Evolutionary conservation across 139 green algal species (phyloP), one percentile per base, ranked within the genome.

Genomic region (Auxenochlorella pyrenoidosa): DNA sequence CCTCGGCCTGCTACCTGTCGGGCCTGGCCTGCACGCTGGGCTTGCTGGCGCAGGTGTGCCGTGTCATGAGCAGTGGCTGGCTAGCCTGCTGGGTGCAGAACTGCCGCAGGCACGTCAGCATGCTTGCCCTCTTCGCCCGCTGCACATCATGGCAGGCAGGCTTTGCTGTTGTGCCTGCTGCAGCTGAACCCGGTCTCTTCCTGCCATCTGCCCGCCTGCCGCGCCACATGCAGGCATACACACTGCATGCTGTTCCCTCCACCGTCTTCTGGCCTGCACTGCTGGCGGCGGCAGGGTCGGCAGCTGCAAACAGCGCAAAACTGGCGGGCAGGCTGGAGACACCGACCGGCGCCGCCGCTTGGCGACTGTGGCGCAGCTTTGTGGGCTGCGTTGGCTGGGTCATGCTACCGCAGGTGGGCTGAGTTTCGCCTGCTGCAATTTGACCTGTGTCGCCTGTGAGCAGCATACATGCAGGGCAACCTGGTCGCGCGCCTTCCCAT

Each of bases 331-430:
- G 18, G n/a, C 68, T 90, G 84, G 70, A 85, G 12, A 16, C n/a
- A n/a, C n/a, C n/a, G n/a, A 38, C 36, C 0, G 43, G 36, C 28
- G 30, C n/a, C 10, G 36, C 38, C 0, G 21, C 87, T 0, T 96
- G 94, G 94, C 47, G 65, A 30, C 68, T 81, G 24, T 96, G 93
- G 94, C 91, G 94, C 70, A 58, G 91, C 22, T 26, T 89, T 4
- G 65, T 90, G 13, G 91, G 91, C 16, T 47, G 95, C 10, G 26
- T 90, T 0, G 94, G 94, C 54, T 85, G 96, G 32, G 89, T 91
- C 1, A 84, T 95, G 34, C 84, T 97, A n/a, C 93, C 94, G 5
- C 94, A 97, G 92, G 94, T 96, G 65, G 65, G 63, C 8, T 30
- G 8, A 36, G 63, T 1, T 3, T 15, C 2, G 22, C 26, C 8